phyloP scores from a whole-genome alignment of 768 basidiomycete genomes.

The Sarcodon aspratus region DNA sequence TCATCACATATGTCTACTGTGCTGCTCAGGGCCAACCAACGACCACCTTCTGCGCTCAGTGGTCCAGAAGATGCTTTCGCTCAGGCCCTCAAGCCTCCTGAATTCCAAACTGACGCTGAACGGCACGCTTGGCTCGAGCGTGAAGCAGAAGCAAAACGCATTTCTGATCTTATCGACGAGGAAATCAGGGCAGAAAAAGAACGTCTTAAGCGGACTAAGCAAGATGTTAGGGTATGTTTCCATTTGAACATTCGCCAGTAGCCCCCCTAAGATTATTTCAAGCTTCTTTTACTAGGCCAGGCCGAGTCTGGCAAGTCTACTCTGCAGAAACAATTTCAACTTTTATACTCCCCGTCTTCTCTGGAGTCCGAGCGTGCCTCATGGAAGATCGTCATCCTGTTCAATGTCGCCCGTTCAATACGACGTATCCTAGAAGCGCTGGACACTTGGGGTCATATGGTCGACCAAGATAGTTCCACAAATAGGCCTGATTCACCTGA shows the following conservation, averaged over 20 bases:
- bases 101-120: constrained; percentile 54
- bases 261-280: background rate
- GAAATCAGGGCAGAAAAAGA: constrained; percentile 63
- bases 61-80: constrained; percentile 66
- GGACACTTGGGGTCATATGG: constrained; percentile 22
- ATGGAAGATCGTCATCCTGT: constrained; percentile 75
- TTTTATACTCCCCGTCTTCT: constrained; percentile 61
- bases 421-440: constrained; percentile 23
- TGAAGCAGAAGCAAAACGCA: constrained; percentile 65
- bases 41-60: constrained; percentile 63
- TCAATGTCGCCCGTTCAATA: constrained; percentile 48
- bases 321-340: constrained; percentile 76
- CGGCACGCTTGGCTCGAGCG: constrained; percentile 45
- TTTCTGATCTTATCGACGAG: constrained; percentile 78
- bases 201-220: constrained; percentile 47
- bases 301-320: constrained; percentile 78
- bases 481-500: constrained; percentile 13
- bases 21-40: constrained; percentile 18
- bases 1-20: constrained; percentile 8
- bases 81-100: constrained; percentile 51
- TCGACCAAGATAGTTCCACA: constrained; percentile 18
- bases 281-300: constrained; percentile 63
- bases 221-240: constrained; percentile 58
- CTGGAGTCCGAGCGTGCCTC: constrained; percentile 62
- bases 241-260: constrained; percentile 65